These are phyloP conservation scores for Prototheca cutis DNA, from an alignment of 163 green algal species.

Conservation along the genomic window DNA sequence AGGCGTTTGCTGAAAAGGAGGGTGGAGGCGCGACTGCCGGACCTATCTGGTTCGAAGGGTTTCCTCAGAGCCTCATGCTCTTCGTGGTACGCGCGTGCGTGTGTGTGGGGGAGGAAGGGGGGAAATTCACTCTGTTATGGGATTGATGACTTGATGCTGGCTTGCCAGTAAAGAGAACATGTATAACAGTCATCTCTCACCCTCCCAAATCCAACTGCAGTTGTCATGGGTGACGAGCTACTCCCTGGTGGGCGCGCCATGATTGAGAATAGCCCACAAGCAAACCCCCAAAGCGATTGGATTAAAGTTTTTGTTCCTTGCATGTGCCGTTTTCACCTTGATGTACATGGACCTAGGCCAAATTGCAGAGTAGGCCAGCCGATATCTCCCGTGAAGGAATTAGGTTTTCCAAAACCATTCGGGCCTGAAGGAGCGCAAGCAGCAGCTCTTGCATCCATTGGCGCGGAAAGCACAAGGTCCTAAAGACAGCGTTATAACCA, in stretches of 20 bases:
- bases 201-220: not conserved
- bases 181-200: not conserved
- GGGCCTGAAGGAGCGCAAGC: no score
- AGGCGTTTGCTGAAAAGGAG: not conserved
- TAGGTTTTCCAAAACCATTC: no score
- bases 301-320: not conserved
- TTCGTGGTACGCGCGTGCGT: not conserved
- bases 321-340: not conserved
- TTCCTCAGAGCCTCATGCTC: conserved; percentile 1
- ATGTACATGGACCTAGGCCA: no score
- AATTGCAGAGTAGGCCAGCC: no score
- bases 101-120: not conserved
- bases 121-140: not conserved
- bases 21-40: not conserved
- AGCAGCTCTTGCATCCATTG: no score
- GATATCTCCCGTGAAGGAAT: no score
- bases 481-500: no score
- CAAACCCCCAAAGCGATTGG: not conserved
- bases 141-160: no score
- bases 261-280: not conserved
- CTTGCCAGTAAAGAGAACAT: no score
- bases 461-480: no score
- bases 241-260: not conserved
- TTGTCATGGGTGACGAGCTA: conserved; percentile 1
- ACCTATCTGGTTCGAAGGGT: conserved; percentile 1